Evolutionary conservation across 495 filamentous ascomycete genomes (phyloP).

Genomic region (Penicillium ucsense): DNA sequence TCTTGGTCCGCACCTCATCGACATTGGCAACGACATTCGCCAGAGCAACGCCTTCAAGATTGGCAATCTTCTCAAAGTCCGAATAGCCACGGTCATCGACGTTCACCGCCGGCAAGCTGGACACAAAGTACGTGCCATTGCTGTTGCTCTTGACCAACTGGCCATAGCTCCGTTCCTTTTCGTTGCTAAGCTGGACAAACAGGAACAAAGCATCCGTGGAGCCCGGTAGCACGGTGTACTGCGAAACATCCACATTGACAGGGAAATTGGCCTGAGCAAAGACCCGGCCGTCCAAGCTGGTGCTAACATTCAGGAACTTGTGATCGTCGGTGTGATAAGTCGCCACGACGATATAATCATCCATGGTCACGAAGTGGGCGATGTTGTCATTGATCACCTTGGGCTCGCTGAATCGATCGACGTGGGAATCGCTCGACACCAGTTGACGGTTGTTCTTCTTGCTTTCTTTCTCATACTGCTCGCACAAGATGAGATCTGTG

Average conservation of each 20-base stretch:
- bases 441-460: constrained; percentile 53
- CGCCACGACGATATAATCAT: constrained; percentile 89
- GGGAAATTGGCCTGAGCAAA: constrained; percentile 86
- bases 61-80: constrained; percentile 93
- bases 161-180: constrained; percentile 57
- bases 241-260: constrained; percentile 61
- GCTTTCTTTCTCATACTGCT: constrained; percentile 56
- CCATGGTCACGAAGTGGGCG: constrained; percentile 81
- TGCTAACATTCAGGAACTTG: constrained; percentile 61
- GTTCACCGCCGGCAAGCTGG: constrained; percentile 70
- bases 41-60: constrained; percentile 79
- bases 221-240: constrained; percentile 88
- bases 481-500: constrained; percentile 70
- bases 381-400: constrained; percentile 55
- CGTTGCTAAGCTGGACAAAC: constrained; percentile 67
- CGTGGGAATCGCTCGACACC: constrained; percentile 59
- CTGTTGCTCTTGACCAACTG: constrained; percentile 94
- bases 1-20: constrained; percentile 46
- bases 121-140: constrained; percentile 88
- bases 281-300: constrained; percentile 69
- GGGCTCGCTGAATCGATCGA: constrained; percentile 45
- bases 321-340: constrained; percentile 52
- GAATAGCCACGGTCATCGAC: constrained; percentile 65
- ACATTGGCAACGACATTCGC: constrained; percentile 76
- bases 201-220: constrained; percentile 88